Percentiles rank a stretch among this genome's conserved stretches.
phyloP scores from a whole-genome alignment of 2,329 filamentous ascomycete genomes.

The Pseudogymnoascus sp. region DNA sequence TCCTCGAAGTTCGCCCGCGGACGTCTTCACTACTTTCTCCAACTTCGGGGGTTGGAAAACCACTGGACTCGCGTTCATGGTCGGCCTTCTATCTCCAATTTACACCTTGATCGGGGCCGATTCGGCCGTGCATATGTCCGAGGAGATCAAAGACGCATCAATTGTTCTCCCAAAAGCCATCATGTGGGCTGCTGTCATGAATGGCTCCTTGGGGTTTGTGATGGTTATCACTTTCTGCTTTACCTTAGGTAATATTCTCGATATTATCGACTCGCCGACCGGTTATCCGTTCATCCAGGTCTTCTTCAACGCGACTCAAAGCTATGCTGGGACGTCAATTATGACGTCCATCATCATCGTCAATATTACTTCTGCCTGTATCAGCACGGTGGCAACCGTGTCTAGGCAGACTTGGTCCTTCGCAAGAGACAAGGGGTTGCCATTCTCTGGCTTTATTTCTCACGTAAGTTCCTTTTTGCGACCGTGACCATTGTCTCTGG shows the following conservation, averaged over 20 bases:
- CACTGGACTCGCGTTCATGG: conserved; percentile 29
- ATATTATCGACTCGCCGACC: conserved; percentile 33
- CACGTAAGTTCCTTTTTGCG: conserved; percentile 24
- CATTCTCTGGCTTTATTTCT: conserved; percentile 34
- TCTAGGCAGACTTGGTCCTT: conserved; percentile 37
- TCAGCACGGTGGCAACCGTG: conserved; percentile 31
- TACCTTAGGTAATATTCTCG: conserved; percentile 30
- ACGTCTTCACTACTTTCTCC: conserved; percentile 28
- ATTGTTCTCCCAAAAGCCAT: conserved; percentile 41
- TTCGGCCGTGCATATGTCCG: conserved; percentile 35
- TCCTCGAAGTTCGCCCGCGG: conserved; percentile 21
- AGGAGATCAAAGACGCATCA: conserved; percentile 43
- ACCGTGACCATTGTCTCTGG: neutral
- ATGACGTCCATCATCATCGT: conserved; percentile 39
- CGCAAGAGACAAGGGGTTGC: conserved; percentile 37
- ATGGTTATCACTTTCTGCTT: conserved; percentile 31
- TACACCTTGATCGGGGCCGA: conserved; percentile 18
- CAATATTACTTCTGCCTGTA: conserved; percentile 32
- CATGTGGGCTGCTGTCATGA: conserved; percentile 39
- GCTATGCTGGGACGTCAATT: conserved; percentile 36
- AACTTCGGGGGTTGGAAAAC: conserved; percentile 30
- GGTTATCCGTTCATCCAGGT: conserved; percentile 43
- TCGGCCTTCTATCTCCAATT: conserved; percentile 31
- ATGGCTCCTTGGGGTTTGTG: conserved; percentile 39
- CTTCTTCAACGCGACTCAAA: conserved; percentile 39